A percentile compares a stretch with the other conserved stretches of the same genome.
These are phyloP conservation scores for Moesziomyces antarcticus DNA, from an alignment of 1,284 basidiomycete species.

Conservation along the genomic window DNA sequence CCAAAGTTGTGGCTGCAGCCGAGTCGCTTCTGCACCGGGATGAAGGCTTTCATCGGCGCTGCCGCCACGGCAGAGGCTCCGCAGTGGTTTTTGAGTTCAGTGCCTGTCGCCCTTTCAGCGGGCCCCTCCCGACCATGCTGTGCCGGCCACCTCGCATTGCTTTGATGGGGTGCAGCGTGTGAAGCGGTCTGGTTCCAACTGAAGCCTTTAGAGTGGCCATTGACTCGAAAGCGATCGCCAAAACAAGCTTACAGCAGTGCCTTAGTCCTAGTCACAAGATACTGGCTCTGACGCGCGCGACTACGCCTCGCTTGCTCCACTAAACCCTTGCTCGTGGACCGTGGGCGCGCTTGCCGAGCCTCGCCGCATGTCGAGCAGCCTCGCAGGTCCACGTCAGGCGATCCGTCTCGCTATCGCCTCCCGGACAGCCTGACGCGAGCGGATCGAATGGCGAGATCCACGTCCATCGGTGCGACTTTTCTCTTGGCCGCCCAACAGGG, in stretches of 20 bases:
- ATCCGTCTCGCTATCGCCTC: neutral
- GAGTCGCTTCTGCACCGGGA: neutral
- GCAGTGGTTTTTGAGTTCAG: too few species aligned
- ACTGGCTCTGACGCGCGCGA: neutral
- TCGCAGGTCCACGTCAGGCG: neutral
- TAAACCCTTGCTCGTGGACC: neutral
- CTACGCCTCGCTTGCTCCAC: neutral
- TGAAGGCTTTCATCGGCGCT: neutral
- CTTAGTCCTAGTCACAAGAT: too few species aligned
- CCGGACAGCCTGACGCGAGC: neutral
- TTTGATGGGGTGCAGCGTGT: too few species aligned
- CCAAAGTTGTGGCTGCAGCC: neutral
- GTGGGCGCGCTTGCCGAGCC: neutral
- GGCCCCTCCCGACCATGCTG: neutral
- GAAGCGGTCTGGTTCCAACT: too few species aligned
- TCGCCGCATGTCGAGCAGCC: neutral
- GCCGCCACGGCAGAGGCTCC: neutral
- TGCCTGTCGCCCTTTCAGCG: neutral
- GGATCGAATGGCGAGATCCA: neutral
- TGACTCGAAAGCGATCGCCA: neutral
- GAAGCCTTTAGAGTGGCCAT: neutral
- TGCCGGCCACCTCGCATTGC: too few species aligned
- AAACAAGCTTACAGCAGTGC: neutral
- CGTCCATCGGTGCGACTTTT: neutral
- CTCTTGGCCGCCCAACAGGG: neutral